Evolutionary conservation across 306 rosid species (phyloP), one percentile per base, ranked within the genome.

Genomic region (Cicer judaicum): DNA sequence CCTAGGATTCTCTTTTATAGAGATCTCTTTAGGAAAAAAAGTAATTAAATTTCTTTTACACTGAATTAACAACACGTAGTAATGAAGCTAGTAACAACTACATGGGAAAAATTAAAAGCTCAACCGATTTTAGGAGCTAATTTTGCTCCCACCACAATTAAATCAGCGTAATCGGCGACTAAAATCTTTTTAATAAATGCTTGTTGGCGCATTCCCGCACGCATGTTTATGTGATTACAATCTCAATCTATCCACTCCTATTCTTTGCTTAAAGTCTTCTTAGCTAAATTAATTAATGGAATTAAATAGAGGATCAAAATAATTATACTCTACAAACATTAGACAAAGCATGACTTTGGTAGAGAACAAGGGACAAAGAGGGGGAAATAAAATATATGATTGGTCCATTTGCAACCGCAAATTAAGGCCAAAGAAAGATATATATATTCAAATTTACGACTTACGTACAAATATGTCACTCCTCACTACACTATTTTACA

Each of bases 391-490:
- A 40, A 41, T 41, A 10, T 34, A 36, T 15, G 19, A 3, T 56
- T 76, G 71, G 71, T 47, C 75, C 75, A 72, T 3, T 29, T 0
- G 2, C 40, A 71, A 62, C 48, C 85, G 85, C 79, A 40, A 73
- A 77, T 82, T 73, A 72, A 41, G 85, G 85, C 61, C 79, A 72
- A 72, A 81, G 84, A 48, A 68, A 68, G 9, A 53, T 24, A 65
- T 60, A 65, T 60, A 55, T 60, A 29, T 60, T 60, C 42, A 12
- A 29, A 53, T 74, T 67, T 72, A 10, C 36, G 10, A 74, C 49
- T 75, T 50, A 68, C 77, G 54, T 82, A 77, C 81, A 77, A 72
- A 48, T 1, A 24, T 69, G 39, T 74, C 79, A 57, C 68, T 18
- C 34, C 5, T 29, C 34, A 29, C 34, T 80, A 56, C 56, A 60